Evolutionary conservation across 345 rosid species (phyloP).

Genomic region (Eucalyptus dawsonii): DNA sequence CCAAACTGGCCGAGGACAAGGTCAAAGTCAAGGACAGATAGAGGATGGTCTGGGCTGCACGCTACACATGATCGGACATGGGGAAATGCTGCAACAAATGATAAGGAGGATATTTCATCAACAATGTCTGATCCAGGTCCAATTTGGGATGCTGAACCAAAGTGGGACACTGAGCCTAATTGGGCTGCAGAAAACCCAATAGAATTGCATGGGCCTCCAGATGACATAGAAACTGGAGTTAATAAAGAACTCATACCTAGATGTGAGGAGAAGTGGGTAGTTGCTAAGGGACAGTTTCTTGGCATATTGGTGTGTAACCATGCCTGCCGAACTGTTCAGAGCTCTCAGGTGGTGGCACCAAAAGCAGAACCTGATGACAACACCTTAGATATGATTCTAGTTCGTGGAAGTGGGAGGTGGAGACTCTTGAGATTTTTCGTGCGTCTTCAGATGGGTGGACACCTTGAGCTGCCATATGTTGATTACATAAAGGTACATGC

Average conservation of each 20-base stretch:
- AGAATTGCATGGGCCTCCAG: constrained; percentile 79
- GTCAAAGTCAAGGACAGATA: constrained; percentile 85
- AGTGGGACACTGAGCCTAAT: constrained; percentile 73
- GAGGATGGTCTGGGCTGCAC: constrained; percentile 78
- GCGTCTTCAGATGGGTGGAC: constrained; percentile 79
- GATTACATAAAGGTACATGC: constrained; percentile 79
- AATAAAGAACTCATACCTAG: constrained; percentile 42
- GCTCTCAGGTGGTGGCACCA: constrained; percentile 96
- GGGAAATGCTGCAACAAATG: constrained; percentile 69
- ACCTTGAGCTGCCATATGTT: constrained; percentile 87
- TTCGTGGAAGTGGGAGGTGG: constrained; percentile 85
- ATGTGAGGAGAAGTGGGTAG: constrained; percentile 65
- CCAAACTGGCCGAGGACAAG: constrained; percentile 98
- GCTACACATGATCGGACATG: constrained; percentile 66
- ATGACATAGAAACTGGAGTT: constrained; percentile 51
- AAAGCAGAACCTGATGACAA: constrained; percentile 82
- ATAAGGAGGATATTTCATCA: constrained; percentile 91
- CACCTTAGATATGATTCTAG: constrained; percentile 80
- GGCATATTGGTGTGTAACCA: constrained; percentile 95
- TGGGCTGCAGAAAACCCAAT: constrained; percentile 84
- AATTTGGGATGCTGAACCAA: constrained; percentile 97
- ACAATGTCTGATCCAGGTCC: constrained; percentile 98
- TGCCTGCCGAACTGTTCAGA: constrained; percentile 93
- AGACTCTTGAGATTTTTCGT: constrained; percentile 77
- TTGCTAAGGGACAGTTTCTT: constrained; percentile 71